Base-by-base conservation (phyloP, 805 yeast species). In the Candida sphagnicola region DNA sequence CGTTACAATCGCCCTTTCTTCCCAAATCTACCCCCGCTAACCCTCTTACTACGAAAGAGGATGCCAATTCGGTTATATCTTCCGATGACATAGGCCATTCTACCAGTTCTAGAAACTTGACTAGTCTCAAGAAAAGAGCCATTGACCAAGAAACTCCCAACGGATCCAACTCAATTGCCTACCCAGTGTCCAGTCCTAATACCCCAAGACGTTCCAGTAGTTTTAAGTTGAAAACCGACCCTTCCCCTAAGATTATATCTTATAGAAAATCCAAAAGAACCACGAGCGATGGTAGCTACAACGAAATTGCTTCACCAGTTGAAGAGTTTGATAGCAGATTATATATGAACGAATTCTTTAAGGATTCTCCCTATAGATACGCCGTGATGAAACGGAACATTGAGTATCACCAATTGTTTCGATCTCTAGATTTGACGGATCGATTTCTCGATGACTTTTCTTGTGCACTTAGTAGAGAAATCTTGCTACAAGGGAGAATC, bases 381-480 rank as follows among this genome's bases (percentile, higher is more conserved):
- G 88, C 96, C 1, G 65, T 80, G 2, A 69, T 70, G 38, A 72
- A 72, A 35, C 67, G 95, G 38, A 62, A 89, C 52, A 65, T 71
- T 4, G 95, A 86, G 28, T 93, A 88, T 57, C 97, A 89, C 60
- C 73, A 68, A 28, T 49, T 82, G 2, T 93, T 91, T 67, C 71
- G 78, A 40, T 70, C 80, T 6, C 65, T 88, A 2, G 85, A 90
- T 2, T 62, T 64, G 17, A 74, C 78, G 33, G 97, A 91, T 51
- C 67, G 82, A 36, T 63, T 91, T 12, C 57, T 91, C 25, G 96
- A 88, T 52, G 97, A 89, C 50, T 90, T 84, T 51, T 78, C 87
- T 18, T 93, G 98, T 67, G 96, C 97, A 0, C 63, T 91, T 39
- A 83, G 90, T 46, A 70, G 88, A 44, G 98, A 91, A 46, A 86